Evolutionary conservation across 2,329 filamentous ascomycete species (phyloP), one percentile per base, ranked within the genome.

Genomic region (Sporothrix phasma): DNA sequence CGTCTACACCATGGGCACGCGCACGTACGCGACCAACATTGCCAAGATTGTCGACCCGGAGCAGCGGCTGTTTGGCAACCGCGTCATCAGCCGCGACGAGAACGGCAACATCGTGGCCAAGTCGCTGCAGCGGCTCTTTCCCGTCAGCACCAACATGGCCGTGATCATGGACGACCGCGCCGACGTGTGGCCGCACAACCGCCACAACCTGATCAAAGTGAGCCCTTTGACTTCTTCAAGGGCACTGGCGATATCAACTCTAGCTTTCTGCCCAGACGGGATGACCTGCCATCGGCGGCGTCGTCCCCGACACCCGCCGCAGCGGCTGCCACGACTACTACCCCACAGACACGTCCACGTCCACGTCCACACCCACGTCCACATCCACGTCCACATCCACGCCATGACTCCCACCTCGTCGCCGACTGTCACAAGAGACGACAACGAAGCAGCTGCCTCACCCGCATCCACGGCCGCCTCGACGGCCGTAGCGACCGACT

Each of bases 231-330:
- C 74, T 99, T 99, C 76, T 99, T 97, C 77, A 90, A 95, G 64
- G 94, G 94, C 17, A 96, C 97, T 67, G 94, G 94, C 67, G 94
- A 99, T 75, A 99, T 99, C 79, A 99, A 99, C 78, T 95, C 93
- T 13, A 96, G 90, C 73, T 99, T 97, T 73, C 76, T 99, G 61
- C 94, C 94, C 0, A 96, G 96, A 74, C 86, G 82, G 65, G 76
- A 83, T 69, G 80, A 87, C 70, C 74, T 83, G 29, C 66, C 82
- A 5, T 5, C 63, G 13, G 29, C 43, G 17, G 5, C 34, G 10
- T 13, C 37, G 15, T 19, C 26, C 1, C 3, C 62, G 5, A 2
- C 53, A 13, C 31, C 63, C 5, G 24, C 29, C 1, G n/a, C 63
- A 22, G 2, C 47, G 1, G 24, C 54, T 15, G 4, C 34, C 3